Evolutionary conservation across 2,329 filamentous ascomycete genomes (phyloP).

Genomic region (Parastagonospora nodorum): DNA sequence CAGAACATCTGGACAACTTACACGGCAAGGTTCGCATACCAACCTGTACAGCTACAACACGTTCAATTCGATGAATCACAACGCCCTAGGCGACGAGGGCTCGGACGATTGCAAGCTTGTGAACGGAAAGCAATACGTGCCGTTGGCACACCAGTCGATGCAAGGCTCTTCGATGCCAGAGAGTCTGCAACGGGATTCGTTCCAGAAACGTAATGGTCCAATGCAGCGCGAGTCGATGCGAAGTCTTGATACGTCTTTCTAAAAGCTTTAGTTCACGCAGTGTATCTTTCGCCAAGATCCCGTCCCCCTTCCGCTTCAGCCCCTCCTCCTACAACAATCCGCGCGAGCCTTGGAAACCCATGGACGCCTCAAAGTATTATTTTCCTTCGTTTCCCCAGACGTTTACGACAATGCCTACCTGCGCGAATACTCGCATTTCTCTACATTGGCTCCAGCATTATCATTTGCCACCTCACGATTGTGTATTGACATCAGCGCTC

Average conservation of each 20-base stretch:
- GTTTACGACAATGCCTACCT: neutral
- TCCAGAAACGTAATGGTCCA: slow-evolving; percentile 5
- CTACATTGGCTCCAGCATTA: neutral
- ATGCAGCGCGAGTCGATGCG: slow-evolving; percentile 19
- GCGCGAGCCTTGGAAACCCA: neutral
- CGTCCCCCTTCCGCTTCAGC: neutral
- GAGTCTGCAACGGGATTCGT: slow-evolving; percentile 6
- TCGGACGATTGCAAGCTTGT: slow-evolving; percentile 42
- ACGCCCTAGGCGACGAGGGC: slow-evolving; percentile 25
- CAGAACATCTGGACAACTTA: slow-evolving; percentile 23
- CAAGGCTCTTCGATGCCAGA: slow-evolving; percentile 8
- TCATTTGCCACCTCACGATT: neutral
- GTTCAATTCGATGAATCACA: slow-evolving; percentile 37
- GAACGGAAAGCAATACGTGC: slow-evolving; percentile 47
- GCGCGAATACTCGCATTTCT: neutral
- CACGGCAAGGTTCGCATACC: slow-evolving; percentile 38
- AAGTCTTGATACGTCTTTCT: slow-evolving; percentile 20
- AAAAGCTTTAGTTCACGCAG: neutral
- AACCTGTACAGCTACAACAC: slow-evolving; percentile 49
- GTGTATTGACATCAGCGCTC: neutral
- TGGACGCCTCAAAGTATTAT: neutral
- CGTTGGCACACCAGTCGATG: slow-evolving; percentile 22
- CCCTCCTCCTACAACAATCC: neutral
- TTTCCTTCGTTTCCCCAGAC: neutral
- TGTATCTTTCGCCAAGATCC: neutral